Percentiles rank a stretch among this genome's conserved stretches.
phyloP scores from a whole-genome alignment of 2,329 filamentous ascomycete species.

The Xylariaceae sp. region DNA sequence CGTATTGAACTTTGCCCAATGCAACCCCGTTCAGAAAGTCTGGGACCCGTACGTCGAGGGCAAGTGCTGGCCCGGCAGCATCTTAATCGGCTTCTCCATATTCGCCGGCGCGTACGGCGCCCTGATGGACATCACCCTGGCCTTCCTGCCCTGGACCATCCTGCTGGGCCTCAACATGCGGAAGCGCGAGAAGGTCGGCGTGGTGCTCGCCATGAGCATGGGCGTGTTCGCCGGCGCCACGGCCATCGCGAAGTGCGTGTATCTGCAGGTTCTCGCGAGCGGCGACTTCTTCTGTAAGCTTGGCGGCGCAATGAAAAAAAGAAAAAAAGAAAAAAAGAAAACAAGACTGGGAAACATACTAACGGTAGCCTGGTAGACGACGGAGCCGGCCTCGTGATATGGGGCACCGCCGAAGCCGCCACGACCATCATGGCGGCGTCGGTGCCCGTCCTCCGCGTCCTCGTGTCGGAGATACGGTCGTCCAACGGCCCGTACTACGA shows the following conservation, averaged over 20 bases:
- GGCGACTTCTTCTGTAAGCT: slow-evolving; percentile 20
- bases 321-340: too few species aligned
- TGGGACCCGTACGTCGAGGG: background rate
- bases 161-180: slow-evolving; percentile 26
- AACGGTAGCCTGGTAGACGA: slow-evolving; percentile 9
- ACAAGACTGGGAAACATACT: too few species aligned
- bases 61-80: background rate
- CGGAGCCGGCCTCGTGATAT: slow-evolving; percentile 19
- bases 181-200: slow-evolving; percentile 24
- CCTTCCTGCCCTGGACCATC: slow-evolving; percentile 26
- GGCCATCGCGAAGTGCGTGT: slow-evolving; percentile 18
- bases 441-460: slow-evolving; percentile 29
- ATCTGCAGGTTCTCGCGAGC: slow-evolving; percentile 12
- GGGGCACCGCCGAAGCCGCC: slow-evolving; percentile 23
- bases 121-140: slow-evolving; percentile 23
- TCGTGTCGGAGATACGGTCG: slow-evolving; percentile 20
- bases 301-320: too few species aligned
- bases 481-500: slow-evolving; percentile 3
- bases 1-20: background rate
- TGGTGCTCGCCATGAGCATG: slow-evolving; percentile 27
- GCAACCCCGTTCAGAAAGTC: background rate
- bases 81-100: background rate
- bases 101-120: slow-evolving; percentile 16
- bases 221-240: slow-evolving; percentile 23
- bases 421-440: slow-evolving; percentile 26